Evolutionary conservation across 805 yeast species (phyloP).

Genomic region (Yamadazyma paraphyllophila): DNA sequence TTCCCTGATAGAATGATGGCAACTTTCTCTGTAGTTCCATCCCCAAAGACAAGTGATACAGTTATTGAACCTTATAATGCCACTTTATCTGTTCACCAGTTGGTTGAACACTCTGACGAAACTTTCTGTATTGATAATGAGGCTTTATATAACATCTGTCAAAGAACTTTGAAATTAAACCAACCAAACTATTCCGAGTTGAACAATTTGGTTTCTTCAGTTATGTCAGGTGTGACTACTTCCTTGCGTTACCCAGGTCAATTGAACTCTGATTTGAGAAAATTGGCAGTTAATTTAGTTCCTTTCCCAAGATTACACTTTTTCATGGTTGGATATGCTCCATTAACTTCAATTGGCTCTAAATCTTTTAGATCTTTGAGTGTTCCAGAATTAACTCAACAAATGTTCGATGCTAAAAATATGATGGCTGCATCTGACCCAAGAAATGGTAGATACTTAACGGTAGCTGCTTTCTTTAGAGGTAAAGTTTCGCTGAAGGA

Average conservation of each 20-base stretch:
- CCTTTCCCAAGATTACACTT: constrained; percentile 95
- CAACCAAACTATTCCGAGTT: constrained; percentile 79
- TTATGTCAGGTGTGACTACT: constrained; percentile 94
- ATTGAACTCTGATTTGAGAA: constrained; percentile 87
- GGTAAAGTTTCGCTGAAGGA: constrained; percentile 91
- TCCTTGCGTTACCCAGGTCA: constrained; percentile 94
- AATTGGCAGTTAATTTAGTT: constrained; percentile 89
- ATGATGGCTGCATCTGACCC: constrained; percentile 98
- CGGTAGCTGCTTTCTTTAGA: constrained; percentile 92
- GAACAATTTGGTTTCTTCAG: constrained; percentile 80
- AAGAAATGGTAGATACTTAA: constrained; percentile 82
- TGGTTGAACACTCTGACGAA: constrained; percentile 87
- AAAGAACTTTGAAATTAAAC: constrained; percentile 74
- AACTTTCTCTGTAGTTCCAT: constrained; percentile 89
- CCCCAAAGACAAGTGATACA: constrained; percentile 88
- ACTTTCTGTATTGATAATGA: constrained; percentile 95
- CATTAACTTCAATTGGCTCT: constrained; percentile 77
- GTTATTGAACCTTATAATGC: constrained; percentile 96
- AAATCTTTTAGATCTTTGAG: constrained; percentile 80
- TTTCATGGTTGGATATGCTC: constrained; percentile 95
- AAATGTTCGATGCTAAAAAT: constrained; percentile 86
- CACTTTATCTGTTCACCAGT: constrained; percentile 84
- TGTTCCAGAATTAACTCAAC: constrained; percentile 91
- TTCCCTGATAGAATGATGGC: constrained; percentile 96
- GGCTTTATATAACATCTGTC: constrained; percentile 88